Base-by-base conservation (phyloP, 768 basidiomycete genomes). In the Mycena floridula region DNA sequence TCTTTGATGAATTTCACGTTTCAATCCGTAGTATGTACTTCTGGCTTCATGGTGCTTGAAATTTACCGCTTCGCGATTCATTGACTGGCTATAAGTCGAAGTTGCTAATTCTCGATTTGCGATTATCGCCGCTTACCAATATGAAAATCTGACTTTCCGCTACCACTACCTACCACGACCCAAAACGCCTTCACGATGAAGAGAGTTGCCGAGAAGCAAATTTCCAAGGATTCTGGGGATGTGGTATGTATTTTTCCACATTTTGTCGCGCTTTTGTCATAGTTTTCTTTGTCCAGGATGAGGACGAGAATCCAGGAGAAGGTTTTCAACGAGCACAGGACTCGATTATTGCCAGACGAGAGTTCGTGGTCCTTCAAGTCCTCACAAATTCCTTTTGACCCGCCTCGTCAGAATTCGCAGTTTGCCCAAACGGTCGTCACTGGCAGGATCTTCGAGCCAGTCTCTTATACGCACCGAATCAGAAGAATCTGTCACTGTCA, bases 121-220 rank as follows among this genome's bases (percentile, higher is more conserved):
- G n/a, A n/a, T n/a, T n/a, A n/a, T n/a, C n/a, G n/a, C n/a, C n/a
- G n/a, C n/a, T n/a, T n/a, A n/a, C n/a, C n/a, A n/a, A n/a, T n/a
- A n/a, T n/a, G n/a, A n/a, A n/a, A n/a, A n/a, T n/a, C n/a, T n/a
- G n/a, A n/a, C n/a, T n/a, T n/a, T n/a, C n/a, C n/a, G n/a, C n/a
- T n/a, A n/a, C n/a, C n/a, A n/a, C n/a, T n/a, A n/a, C n/a, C n/a
- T n/a, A n/a, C n/a, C n/a, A n/a, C n/a, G n/a, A n/a, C n/a, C n/a
- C n/a, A n/a, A n/a, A n/a, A n/a, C n/a, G n/a, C n/a, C n/a, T 12
- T 42, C 38, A 46, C 30, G 49, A 82, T 88, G 83, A 89, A 89
- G 64, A 77, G 87, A 59, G 74, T 71, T 44, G 87, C 87, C 58
- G 87, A 89, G 42, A 76, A 64, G 48, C 83, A 90, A 53, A 56